Conservation (phyloP, 2,329 filamentous ascomycete species). For the Sphaerulina vaccinii region DNA sequence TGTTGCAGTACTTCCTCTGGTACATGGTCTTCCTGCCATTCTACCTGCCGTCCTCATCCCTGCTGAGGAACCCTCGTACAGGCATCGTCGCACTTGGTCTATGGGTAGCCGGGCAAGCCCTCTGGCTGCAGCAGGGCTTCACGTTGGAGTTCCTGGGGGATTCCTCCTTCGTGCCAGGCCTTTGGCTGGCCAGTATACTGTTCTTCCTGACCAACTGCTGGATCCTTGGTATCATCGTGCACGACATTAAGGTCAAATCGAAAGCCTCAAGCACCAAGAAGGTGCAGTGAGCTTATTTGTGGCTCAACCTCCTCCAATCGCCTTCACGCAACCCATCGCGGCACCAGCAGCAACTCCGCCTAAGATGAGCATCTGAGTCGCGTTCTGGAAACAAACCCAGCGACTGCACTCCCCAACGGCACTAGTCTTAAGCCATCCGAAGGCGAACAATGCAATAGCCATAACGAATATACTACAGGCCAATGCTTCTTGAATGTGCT, state of each 20-base stretch:
- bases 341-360: conserved; percentile 65
- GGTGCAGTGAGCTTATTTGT: conserved; percentile 9
- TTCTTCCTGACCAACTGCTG: conserved; percentile 89
- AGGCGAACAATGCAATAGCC: conserved; percentile 59
- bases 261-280: conserved; percentile 8
- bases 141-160: conserved; percentile 61
- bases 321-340: conserved; percentile 61
- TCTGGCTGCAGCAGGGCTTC: conserved; percentile 53
- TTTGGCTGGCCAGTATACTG: conserved; percentile 70
- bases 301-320: conserved; percentile 46
- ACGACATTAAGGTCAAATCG: conserved; percentile 53
- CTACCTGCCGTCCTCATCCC: conserved; percentile 77
- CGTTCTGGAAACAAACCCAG: conserved; percentile 57
- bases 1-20: conserved; percentile 87
- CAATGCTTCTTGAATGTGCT: conserved; percentile 49
- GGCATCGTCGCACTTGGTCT: conserved; percentile 65
- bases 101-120: conserved; percentile 71
- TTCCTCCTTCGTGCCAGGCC: conserved; percentile 80
- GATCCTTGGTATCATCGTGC: conserved; percentile 77
- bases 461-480: conserved; percentile 62
- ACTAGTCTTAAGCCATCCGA: conserved; percentile 64
- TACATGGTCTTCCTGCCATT: conserved; percentile 92
- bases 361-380: conserved; percentile 63
- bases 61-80: conserved; percentile 59
- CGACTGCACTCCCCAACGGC: conserved; percentile 40